Evolutionary conservation across 768 basidiomycete genomes (phyloP), one percentile per base, ranked within the genome.

Genomic region (Fibroporia radiculosa): DNA sequence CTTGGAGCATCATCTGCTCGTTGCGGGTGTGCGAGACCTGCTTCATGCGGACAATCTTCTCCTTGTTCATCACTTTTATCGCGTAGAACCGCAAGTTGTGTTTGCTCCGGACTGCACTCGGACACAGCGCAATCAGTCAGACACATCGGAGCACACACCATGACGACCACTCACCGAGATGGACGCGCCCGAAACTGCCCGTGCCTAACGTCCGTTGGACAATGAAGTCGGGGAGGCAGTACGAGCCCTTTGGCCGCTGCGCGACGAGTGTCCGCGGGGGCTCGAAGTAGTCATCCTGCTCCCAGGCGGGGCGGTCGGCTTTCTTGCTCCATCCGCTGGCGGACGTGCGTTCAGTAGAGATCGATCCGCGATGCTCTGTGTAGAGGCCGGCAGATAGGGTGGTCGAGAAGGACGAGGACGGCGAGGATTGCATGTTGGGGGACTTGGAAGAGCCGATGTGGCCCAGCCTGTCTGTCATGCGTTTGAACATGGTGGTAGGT

Each of bases 1-100:
- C 74, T 38, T 82, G 77, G 28, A 99, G 78, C 65, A 98, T 92
- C 39, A 71, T 71, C 55, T 91, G 84, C 64, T 99, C 96, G 55
- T 88, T 93, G 62, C 93, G 96, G 34, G 96, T 97, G 56, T 99
- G 96, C 58, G 97, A 91, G 40, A 97, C 80, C 62, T 99, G 96
- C 68, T 97, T 96, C 65, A 90, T 78, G 53, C 75, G 78, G 44
- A 90, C 88, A 43, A 97, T 86, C 61, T 89, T 85, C 49, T 93
- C 91, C 62, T 97, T 97, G 68, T 76, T 84, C 50, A 97, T 69
- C 6, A 97, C 92, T 62, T 97, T 97, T 72, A 95, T 80, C 39
- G 93, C 93, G 61, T 95, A 97, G 63, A 89, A 93, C 13, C 93
- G 85, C n/a, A 87, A 74, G 60, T 95, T 96, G 60, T 95, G 90